Percentiles rank a stretch among this genome's conserved stretches.
Evolutionary conservation across 1,284 basidiomycete species (phyloP).

Genomic region (Ganoderma lucidum): DNA sequence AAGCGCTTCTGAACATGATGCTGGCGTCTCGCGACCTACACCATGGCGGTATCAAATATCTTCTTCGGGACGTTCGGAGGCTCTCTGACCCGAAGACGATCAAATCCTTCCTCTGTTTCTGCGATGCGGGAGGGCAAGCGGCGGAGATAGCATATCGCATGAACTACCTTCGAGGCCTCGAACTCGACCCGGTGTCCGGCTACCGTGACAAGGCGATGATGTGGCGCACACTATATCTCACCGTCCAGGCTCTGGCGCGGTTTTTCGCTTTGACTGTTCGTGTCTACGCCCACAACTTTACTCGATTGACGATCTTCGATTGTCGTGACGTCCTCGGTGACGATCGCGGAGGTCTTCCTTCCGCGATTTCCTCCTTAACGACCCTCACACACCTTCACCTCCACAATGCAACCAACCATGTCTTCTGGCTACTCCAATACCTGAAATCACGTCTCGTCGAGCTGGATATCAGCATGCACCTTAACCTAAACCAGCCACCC

Average conservation of each 20-base stretch:
- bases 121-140: neutral
- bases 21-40: neutral
- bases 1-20: neutral
- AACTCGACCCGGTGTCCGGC: neutral
- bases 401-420: neutral
- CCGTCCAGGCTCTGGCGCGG: neutral
- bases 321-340: neutral
- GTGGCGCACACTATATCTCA: neutral
- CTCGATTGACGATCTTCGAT: neutral
- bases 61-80: neutral
- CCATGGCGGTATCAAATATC: neutral
- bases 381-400: constrained; percentile 3
- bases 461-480: neutral
- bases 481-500: neutral
- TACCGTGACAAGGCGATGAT: neutral
- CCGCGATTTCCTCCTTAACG: neutral
- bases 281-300: neutral
- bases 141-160: neutral
- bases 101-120: neutral
- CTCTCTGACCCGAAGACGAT: neutral
- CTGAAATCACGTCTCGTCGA: constrained; percentile 1
- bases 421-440: neutral
- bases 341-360: neutral
- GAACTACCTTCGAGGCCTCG: neutral
- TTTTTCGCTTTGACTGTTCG: neutral